Evolutionary conservation across 139 green algal genomes (phyloP), one percentile per base, ranked within the genome.

Genomic region (Coelastrella sp.): DNA sequence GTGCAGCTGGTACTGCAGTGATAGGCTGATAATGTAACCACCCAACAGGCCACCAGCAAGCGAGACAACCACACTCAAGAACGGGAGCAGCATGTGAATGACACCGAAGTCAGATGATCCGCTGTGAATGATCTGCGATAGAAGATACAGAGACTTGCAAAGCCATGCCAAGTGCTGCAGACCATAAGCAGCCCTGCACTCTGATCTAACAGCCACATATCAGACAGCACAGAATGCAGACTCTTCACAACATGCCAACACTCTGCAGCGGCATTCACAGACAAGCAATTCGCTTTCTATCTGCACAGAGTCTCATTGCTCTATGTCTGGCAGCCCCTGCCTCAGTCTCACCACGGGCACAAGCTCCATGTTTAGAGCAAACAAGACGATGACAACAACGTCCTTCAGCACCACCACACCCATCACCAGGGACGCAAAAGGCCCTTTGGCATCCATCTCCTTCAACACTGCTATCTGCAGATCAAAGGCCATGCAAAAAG

Each of bases 361-460:
- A 7, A 97, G 49, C 91, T 98, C 95, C 49, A 99, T 87, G 92
- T 97, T 98, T 68, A 98, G 49, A 0, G 97, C 94, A 90, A 98
- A 98, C 35, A 92, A 90, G 6, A 97, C 92, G 70, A 99, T 98
- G 68, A 98, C 94, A 19, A 99, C 78, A n/a, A 98, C 96, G 87
- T 99, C 97, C 88, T 99, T 99, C 19, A 98, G 93, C 27, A 99
- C 95, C 73, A 97, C 94, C 61, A 98, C 96, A 4, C 96, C 95
- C 94, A 98, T 96, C 6, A 97, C 94, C 78, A 98, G 88, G 15
- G 92, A 93, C 78, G 92, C 96, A 93, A 97, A 99, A 4, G 97
- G 94, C 0, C 97, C 97, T 70, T 93, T 95, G 75, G 93, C 97
- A 14, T 96, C 95, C 61, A 94, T 92, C 87, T 99, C 97, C 68